phyloP scores from a whole-genome alignment of 164 flowering plant genomes.

The Nymphaea colorata region DNA sequence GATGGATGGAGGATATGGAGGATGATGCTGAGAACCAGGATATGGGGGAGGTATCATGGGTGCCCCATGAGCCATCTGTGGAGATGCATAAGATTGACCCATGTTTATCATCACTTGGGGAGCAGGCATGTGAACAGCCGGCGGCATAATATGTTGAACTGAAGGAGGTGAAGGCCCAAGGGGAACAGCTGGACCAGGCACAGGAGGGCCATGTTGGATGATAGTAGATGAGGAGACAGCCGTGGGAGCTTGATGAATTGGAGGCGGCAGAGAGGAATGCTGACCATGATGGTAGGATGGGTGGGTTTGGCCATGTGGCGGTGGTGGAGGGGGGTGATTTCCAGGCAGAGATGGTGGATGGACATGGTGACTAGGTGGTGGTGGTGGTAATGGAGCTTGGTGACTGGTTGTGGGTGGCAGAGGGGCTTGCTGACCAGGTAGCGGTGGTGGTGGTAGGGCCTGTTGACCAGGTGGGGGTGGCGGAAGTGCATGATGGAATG shows the following conservation, averaged over 20 bases:
- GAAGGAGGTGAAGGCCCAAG: constrained; percentile 15
- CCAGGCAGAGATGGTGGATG: neutral
- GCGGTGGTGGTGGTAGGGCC: neutral
- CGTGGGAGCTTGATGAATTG: constrained; percentile 17
- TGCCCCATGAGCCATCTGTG: constrained; percentile 12
- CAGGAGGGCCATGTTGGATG: constrained; percentile 7
- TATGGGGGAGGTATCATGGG: constrained; percentile 10
- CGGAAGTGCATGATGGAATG: constrained; percentile 6
- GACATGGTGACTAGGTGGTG: neutral
- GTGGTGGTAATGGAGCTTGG: neutral
- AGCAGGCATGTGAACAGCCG: constrained; percentile 14
- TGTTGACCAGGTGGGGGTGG: constrained; percentile 2
- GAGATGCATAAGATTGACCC: constrained; percentile 22
- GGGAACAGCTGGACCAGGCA: constrained; percentile 13
- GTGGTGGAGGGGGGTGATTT: neutral
- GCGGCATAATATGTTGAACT: constrained; percentile 7
- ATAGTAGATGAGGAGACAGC: constrained; percentile 6
- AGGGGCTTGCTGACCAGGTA: neutral
- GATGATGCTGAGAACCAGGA: constrained; percentile 18
- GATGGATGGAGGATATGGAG: constrained; percentile 14
- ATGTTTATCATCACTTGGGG: constrained; percentile 8
- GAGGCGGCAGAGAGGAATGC: constrained; percentile 7
- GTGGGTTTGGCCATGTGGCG: neutral
- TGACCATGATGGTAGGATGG: neutral
- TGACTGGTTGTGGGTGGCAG: neutral